Percentiles rank a stretch among this genome's conserved stretches.
phyloP scores from a whole-genome alignment of 768 basidiomycete species.

The Mycena crocata region DNA sequence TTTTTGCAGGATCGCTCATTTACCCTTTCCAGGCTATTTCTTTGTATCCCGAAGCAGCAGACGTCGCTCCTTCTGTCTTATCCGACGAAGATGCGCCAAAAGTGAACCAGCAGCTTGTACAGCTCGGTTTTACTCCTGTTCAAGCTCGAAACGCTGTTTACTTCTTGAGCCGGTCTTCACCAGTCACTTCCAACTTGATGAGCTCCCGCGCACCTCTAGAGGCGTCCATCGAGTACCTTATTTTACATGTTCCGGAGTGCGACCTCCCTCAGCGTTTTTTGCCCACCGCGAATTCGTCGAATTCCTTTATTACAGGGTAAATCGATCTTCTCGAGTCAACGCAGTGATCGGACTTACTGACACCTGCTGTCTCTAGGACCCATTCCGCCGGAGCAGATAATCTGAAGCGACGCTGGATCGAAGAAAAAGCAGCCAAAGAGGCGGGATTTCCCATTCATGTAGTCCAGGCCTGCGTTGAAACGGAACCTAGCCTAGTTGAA shows the following conservation, averaged over 20 bases:
- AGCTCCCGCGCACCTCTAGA: slow-evolving; percentile 70
- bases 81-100: slow-evolving; percentile 53
- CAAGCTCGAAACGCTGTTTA: slow-evolving; percentile 65
- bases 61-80: slow-evolving; percentile 48
- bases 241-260: slow-evolving; percentile 87
- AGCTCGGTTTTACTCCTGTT: slow-evolving; percentile 72
- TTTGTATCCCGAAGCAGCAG: slow-evolving; percentile 61
- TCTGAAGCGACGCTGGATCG: slow-evolving; percentile 81
- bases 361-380: no score
- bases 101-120: slow-evolving; percentile 66
- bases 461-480: slow-evolving; percentile 65
- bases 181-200: slow-evolving; percentile 72
- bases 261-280: slow-evolving; percentile 85
- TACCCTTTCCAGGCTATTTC: slow-evolving; percentile 56
- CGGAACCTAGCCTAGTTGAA: slow-evolving; percentile 51
- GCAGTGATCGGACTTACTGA: no score
- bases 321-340: no score
- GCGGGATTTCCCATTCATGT: slow-evolving; percentile 83
- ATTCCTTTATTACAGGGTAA: slow-evolving; percentile 78
- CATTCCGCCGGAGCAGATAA: slow-evolving; percentile 73
- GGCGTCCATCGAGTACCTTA: slow-evolving; percentile 86
- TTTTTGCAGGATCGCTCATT: slow-evolving; percentile 15
- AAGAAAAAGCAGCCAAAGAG: slow-evolving; percentile 84
- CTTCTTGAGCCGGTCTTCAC: slow-evolving; percentile 69
- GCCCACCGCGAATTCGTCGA: slow-evolving; percentile 71